Evolutionary conservation across 1,284 basidiomycete genomes (phyloP).

Genomic region (Ustilago curta): DNA sequence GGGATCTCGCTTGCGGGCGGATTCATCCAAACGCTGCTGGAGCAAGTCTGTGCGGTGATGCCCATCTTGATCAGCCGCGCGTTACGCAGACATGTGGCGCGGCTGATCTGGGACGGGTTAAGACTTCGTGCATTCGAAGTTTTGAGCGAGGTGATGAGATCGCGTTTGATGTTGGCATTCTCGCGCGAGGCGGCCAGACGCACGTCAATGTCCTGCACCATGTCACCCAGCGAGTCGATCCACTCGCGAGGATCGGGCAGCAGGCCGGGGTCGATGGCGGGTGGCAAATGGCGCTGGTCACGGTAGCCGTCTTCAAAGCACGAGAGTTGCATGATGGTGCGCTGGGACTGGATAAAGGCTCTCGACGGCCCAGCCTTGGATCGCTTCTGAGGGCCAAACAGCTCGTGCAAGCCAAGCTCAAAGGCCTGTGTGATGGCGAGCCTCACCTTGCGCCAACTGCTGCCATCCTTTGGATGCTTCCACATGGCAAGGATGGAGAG

Average conservation of each 20-base stretch:
- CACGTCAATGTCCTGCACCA: constrained; percentile 53
- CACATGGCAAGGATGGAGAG: constrained; percentile 87
- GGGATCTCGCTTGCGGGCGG: constrained; percentile 51
- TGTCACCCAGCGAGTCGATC: constrained; percentile 53
- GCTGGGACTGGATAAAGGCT: constrained; percentile 49
- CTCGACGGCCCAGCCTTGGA: constrained; percentile 44
- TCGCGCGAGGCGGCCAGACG: constrained; percentile 54
- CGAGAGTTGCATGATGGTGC: constrained; percentile 47
- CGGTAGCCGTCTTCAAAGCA: constrained; percentile 55
- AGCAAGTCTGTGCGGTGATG: constrained; percentile 47
- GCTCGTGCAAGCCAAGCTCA: constrained; percentile 68
- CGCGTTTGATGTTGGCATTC: constrained; percentile 54
- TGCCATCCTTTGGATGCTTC: constrained; percentile 74
- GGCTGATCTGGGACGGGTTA: constrained; percentile 39
- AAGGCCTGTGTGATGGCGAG: constrained; percentile 68
- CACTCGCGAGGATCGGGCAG: constrained; percentile 51
- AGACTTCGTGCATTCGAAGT: constrained; percentile 38
- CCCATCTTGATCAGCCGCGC: constrained; percentile 53
- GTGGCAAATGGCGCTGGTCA: constrained; percentile 51
- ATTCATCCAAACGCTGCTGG: constrained; percentile 44
- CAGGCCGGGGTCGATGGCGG: constrained; percentile 48
- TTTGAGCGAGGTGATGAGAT: constrained; percentile 48
- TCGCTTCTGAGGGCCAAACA: constrained; percentile 46
- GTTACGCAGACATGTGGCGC: constrained; percentile 51
- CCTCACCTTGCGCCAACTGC: constrained; percentile 69